A percentile compares a stretch with the other conserved stretches of the same genome.
Evolutionary conservation across 192 early-diverging fungal species (phyloP).

Genomic region (Coemansia sp.): DNA sequence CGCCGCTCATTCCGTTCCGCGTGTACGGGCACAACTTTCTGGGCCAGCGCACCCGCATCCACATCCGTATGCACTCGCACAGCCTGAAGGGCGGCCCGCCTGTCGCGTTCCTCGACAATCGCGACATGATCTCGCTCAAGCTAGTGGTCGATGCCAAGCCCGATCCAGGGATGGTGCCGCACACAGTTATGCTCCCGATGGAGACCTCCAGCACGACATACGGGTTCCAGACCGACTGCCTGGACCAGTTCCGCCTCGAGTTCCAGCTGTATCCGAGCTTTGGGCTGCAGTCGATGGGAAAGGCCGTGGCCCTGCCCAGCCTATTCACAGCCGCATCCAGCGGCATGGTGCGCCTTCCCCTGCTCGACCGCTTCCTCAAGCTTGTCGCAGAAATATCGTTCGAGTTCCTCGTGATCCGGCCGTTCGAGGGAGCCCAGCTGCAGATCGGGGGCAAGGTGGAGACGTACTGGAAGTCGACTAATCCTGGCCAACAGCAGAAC

Average conservation of each 20-base stretch:
- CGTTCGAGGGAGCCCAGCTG: constrained; percentile 81
- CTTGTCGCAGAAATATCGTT: constrained; percentile 88
- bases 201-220: constrained; percentile 66
- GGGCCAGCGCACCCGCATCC: constrained; percentile 82
- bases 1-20: constrained; percentile 96
- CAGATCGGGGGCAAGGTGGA: constrained; percentile 94
- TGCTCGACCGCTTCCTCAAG: constrained; percentile 87
- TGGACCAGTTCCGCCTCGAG: constrained; percentile 76
- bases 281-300: constrained; percentile 88
- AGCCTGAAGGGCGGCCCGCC: constrained; percentile 31
- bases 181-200: constrained; percentile 83
- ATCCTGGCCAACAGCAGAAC: constrained; percentile 49
- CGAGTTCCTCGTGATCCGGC: constrained; percentile 73
- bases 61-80: constrained; percentile 59
- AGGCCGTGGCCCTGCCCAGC: constrained; percentile 71
- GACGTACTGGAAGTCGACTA: constrained; percentile 99
- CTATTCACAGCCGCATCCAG: constrained; percentile 49
- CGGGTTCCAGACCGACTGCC: constrained; percentile 75
- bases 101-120: constrained; percentile 32
- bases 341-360: constrained; percentile 53
- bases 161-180: constrained; percentile 81
- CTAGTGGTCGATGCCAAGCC: constrained; percentile 84
- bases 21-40: constrained; percentile 98
- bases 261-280: constrained; percentile 97
- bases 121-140: constrained; percentile 61